phyloP scores from a whole-genome alignment of 148 eudicot species.

The Spergularia bocconei region DNA sequence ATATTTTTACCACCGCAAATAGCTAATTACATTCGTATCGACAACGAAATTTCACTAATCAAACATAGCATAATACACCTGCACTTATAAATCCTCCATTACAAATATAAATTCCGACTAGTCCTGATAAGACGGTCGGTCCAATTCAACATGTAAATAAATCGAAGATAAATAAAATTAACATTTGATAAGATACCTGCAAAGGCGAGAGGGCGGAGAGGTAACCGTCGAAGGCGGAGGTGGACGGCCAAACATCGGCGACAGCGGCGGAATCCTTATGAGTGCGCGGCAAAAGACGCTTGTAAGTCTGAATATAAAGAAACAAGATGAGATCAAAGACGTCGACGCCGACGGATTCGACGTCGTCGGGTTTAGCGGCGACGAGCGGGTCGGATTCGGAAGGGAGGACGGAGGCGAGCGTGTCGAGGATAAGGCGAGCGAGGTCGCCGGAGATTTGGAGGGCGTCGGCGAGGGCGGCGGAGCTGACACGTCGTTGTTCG shows the following conservation, averaged over 20 bases:
- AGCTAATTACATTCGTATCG: background rate
- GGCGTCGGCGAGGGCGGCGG: constrained; percentile 42
- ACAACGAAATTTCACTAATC: background rate
- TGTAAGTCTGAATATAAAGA: constrained; percentile 81
- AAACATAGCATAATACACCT: background rate
- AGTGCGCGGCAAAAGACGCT: constrained; percentile 73
- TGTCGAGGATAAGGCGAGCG: constrained; percentile 65
- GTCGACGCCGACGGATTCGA: constrained; percentile 45
- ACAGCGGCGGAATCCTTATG: constrained; percentile 90
- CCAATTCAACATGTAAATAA: no score
- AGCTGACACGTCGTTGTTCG: constrained; percentile 36
- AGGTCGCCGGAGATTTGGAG: constrained; percentile 62
- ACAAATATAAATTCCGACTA: background rate
- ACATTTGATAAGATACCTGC: constrained; percentile 45
- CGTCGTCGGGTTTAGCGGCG: constrained; percentile 43
- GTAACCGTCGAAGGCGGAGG: constrained; percentile 88
- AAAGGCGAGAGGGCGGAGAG: constrained; percentile 92
- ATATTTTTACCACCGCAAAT: no score
- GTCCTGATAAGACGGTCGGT: no score
- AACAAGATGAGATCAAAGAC: constrained; percentile 74
- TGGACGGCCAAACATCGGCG: constrained; percentile 94
- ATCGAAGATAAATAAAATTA: background rate
- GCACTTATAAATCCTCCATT: background rate
- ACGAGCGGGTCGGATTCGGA: constrained; percentile 58
- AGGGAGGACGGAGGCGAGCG: constrained; percentile 51